Evolutionary conservation across 2,329 filamentous ascomycete species (phyloP).

Genomic region (Colletotrichum paranaense): DNA sequence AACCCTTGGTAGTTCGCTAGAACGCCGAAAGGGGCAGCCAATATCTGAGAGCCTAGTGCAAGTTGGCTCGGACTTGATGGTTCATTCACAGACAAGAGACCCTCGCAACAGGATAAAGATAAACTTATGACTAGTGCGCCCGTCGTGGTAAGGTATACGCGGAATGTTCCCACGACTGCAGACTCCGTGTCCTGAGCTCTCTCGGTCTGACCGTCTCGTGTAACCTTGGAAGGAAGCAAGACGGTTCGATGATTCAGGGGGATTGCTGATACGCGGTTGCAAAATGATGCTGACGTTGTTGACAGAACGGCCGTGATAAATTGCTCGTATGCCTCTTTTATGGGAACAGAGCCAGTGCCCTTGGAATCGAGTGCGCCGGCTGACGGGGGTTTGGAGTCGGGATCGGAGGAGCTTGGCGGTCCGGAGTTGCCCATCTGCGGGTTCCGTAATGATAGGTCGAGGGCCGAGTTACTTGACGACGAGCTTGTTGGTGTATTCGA

Average conservation of each 20-base stretch:
- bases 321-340: slow-evolving; percentile 62
- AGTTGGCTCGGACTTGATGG: slow-evolving; percentile 51
- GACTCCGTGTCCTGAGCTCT: slow-evolving; percentile 16
- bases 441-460: slow-evolving; percentile 50
- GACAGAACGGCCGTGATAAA: slow-evolving; percentile 65
- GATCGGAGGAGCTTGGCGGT: slow-evolving; percentile 42
- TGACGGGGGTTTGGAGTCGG: slow-evolving; percentile 40
- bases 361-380: slow-evolving; percentile 46
- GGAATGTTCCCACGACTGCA: slow-evolving; percentile 56
- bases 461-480: slow-evolving; percentile 52
- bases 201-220: slow-evolving; percentile 21
- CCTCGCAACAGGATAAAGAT: slow-evolving; percentile 58
- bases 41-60: slow-evolving; percentile 56
- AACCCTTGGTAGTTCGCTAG: slow-evolving; percentile 55
- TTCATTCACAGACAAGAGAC: slow-evolving; percentile 60
- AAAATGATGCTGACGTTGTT: slow-evolving; percentile 62
- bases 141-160: slow-evolving; percentile 66
- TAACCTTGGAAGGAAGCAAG: slow-evolving; percentile 48
- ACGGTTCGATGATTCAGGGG: slow-evolving; percentile 65
- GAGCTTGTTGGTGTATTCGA: slow-evolving; percentile 60
- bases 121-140: slow-evolving; percentile 64
- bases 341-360: slow-evolving; percentile 46
- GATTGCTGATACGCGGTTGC: slow-evolving; percentile 58
- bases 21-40: slow-evolving; percentile 66
- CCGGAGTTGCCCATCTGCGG: slow-evolving; percentile 35